Evolutionary conservation across 148 eudicot genomes (phyloP), one percentile per base, ranked within the genome.

Genomic region (Hydrangea macrophylla): DNA sequence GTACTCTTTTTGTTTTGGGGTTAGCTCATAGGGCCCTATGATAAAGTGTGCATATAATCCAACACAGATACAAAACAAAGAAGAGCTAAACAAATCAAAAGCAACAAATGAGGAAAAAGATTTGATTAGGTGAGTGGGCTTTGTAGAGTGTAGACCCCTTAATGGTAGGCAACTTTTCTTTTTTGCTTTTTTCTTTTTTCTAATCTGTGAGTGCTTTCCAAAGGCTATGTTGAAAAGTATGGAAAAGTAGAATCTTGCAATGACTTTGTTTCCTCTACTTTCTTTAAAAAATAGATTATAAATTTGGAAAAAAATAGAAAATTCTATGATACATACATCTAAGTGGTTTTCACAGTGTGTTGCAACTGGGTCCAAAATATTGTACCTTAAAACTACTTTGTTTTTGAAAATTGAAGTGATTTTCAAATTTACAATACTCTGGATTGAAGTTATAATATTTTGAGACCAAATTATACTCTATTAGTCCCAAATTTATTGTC

Each of bases 111-210:
- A 64, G 73, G 78, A 32, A 74, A n/a, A 71, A 69, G 73, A 70
- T 68, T 77, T 74, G 75, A 68, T 76, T 87, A n/a, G n/a, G 78
- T 75, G 82, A 61, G 78, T 75, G 74, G 78, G 80, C 73, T 78
- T 84, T 80, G 65, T 76, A 73, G 80, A 73, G 77, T 59, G 67
- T 75, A 76, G 76, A 82, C 76, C 85, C 89, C 88, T 62, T 81
- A 71, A 81, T 84, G 84, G 79, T 73, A 64, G 88, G 84, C 84
- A 85, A 75, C 85, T 83, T 83, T 83, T 68, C 45, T 50, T 79
- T 71, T 63, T 78, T 55, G 30, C 55, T 60, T 60, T 60, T 65
- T 61, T n/a, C n/a, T n/a, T n/a, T 64, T 67, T 60, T 69, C 70
- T 70, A 64, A 68, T 74, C 57, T 45, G 39, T 80, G 75, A 81